These are phyloP conservation scores for Penicillium capsulatum DNA, from an alignment of 2,329 filamentous ascomycete species.

Conservation along the genomic window DNA sequence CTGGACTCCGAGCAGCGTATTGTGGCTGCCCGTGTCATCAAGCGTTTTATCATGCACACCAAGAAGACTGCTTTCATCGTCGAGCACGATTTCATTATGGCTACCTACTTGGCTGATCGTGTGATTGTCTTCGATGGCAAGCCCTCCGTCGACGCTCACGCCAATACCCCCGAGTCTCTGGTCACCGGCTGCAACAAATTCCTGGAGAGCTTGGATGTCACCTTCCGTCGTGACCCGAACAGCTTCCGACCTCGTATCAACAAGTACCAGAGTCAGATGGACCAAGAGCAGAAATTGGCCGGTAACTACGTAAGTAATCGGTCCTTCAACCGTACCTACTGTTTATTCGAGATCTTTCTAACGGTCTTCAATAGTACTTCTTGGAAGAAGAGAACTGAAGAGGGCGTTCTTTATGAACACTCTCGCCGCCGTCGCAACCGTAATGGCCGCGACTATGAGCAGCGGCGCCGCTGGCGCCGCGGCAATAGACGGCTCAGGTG, in stretches of 20 bases:
- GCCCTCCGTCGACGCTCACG: constrained; percentile 81
- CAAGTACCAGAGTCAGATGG: constrained; percentile 90
- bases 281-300: constrained; percentile 90
- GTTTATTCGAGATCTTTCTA: constrained; percentile 8
- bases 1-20: constrained; percentile 99
- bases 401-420: constrained; percentile 51
- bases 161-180: constrained; percentile 85
- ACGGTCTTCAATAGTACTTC: constrained; percentile 62
- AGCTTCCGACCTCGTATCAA: constrained; percentile 98
- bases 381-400: constrained; percentile 78
- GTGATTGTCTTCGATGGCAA: constrained; percentile 98
- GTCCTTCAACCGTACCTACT: constrained; percentile 29
- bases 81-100: constrained; percentile 99
- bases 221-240: constrained; percentile 95
- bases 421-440: constrained; percentile 35
- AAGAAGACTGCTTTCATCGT: constrained; percentile 99
- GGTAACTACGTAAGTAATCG: constrained; percentile 75
- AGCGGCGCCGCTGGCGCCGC: constrained; percentile 31
- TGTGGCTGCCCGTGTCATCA: constrained; percentile 93
- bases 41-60: constrained; percentile 99
- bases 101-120: constrained; percentile 75
- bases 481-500: constrained; percentile 31
- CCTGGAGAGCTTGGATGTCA: constrained; percentile 93
- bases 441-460: constrained; percentile 36
- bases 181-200: constrained; percentile 95